These are phyloP conservation scores for Pelargonium myrrhifolium DNA, from an alignment of 441 rosid species.

Conservation along the genomic window DNA sequence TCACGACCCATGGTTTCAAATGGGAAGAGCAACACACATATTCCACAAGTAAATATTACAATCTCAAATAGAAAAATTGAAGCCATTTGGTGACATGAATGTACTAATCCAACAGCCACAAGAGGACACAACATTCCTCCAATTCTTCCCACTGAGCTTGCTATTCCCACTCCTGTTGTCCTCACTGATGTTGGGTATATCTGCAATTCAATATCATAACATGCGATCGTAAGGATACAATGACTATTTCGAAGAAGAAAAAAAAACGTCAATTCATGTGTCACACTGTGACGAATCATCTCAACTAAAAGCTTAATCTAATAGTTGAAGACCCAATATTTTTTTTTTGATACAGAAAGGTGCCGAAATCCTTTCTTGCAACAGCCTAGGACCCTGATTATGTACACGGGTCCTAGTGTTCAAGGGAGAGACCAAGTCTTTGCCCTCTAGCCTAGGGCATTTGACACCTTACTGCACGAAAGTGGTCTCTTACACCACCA, in stretches of 20 bases:
- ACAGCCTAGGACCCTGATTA: too few relatives aligned
- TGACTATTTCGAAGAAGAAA: not conserved
- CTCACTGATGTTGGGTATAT: slow-evolving; percentile 82
- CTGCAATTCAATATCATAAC: slow-evolving; percentile 19
- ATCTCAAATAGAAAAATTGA: slow-evolving; percentile 56
- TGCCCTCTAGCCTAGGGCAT: too few relatives aligned
- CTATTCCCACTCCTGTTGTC: slow-evolving; percentile 81
- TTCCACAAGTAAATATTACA: slow-evolving; percentile 50
- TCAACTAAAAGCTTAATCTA: too few relatives aligned
- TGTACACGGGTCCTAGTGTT: too few relatives aligned
- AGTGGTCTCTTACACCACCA: too few relatives aligned
- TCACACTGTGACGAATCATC: too few relatives aligned
- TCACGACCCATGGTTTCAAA: slow-evolving; percentile 74
- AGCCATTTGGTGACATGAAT: slow-evolving; percentile 63
- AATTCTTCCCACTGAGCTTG: slow-evolving; percentile 77
- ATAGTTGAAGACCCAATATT: too few relatives aligned
- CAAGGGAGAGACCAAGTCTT: too few relatives aligned
- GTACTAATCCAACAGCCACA: slow-evolving; percentile 75
- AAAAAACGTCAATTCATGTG: not conserved
- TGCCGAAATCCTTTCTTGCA: too few relatives aligned
- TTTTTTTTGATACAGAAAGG: too few relatives aligned
- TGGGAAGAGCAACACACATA: slow-evolving; percentile 61
- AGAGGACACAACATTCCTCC: slow-evolving; percentile 85
- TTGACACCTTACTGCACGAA: too few relatives aligned
- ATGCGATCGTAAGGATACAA: not conserved